phyloP scores from a whole-genome alignment of 768 basidiomycete species.

The Macrolepiota albuminosa region DNA sequence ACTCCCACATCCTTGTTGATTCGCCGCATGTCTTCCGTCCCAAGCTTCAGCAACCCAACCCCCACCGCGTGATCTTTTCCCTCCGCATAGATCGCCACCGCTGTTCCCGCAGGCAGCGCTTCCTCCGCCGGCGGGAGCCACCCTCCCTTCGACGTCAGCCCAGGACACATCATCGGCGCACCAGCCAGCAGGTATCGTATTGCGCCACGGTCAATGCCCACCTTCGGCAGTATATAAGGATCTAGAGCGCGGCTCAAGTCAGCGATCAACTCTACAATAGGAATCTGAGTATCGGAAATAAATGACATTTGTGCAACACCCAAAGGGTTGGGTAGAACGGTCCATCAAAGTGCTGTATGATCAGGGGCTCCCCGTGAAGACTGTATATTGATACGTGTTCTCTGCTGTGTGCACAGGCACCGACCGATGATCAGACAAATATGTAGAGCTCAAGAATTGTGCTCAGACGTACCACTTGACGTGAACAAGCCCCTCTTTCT shows the following conservation, averaged over 20 bases:
- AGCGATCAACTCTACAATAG: not conserved
- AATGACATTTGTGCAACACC: slow-evolving; percentile 87
- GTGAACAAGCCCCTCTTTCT: slow-evolving; percentile 91
- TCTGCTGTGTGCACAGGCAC: slow-evolving; percentile 54
- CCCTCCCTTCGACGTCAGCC: slow-evolving; percentile 90
- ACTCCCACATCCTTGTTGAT: slow-evolving; percentile 90
- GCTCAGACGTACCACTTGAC: slow-evolving; percentile 81
- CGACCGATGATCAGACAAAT: slow-evolving; percentile 16
- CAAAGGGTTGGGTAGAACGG: slow-evolving; percentile 87
- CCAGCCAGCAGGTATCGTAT: slow-evolving; percentile 95
- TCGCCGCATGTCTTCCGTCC: slow-evolving; percentile 84
- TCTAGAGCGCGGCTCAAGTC: slow-evolving; percentile 45
- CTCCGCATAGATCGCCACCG: slow-evolving; percentile 93
- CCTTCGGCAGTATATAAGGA: slow-evolving; percentile 84
- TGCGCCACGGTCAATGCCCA: slow-evolving; percentile 92
- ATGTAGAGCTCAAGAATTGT: slow-evolving; percentile 6
- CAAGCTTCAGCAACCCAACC: slow-evolving; percentile 76
- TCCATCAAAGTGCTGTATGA: slow-evolving; percentile 97
- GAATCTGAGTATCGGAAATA: not conserved
- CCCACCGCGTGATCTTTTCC: slow-evolving; percentile 92
- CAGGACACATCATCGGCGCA: slow-evolving; percentile 96
- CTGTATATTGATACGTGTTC: slow-evolving; percentile 95
- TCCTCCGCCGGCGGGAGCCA: slow-evolving; percentile 71
- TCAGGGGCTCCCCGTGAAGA: slow-evolving; percentile 78
- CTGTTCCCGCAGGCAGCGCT: slow-evolving; percentile 61